A percentile compares a stretch with the other conserved stretches of the same genome.
Conservation (phyloP, 2,329 filamentous ascomycete genomes). For the Gyromitra esculenta region DNA sequence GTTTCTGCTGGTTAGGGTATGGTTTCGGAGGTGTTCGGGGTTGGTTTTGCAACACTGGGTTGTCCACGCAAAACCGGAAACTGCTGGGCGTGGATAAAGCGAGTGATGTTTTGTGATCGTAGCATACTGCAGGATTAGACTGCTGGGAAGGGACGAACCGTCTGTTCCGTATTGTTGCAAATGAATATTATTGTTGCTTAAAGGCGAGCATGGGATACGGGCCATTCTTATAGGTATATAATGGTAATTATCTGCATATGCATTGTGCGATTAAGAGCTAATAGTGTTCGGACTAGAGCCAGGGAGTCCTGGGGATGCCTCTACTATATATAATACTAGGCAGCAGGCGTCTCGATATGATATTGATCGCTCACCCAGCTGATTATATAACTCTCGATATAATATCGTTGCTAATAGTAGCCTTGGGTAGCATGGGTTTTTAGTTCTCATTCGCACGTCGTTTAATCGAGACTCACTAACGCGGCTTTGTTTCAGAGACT, state of each 20-base stretch:
- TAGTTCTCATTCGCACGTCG: background rate
- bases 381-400: background rate
- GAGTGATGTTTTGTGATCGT: conserved; percentile 33
- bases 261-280: no score
- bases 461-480: background rate
- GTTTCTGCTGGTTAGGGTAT: background rate
- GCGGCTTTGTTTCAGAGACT: background rate
- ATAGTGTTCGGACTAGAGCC: no score
- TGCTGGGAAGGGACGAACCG: no score
- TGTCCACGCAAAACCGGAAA: no score
- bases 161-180: no score
- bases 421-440: background rate
- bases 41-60: no score
- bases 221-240: no score
- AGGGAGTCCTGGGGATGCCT: background rate
- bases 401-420: background rate
- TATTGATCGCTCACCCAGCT: background rate
- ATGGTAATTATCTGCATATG: no score
- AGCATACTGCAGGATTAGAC: background rate
- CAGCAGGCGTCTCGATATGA: background rate
- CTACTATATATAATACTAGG: background rate
- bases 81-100: background rate
- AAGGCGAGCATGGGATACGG: no score
- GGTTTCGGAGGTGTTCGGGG: background rate
- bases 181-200: no score